Conservation (phyloP, 2,329 filamentous ascomycete genomes). For the Cladorrhinum sp. region DNA sequence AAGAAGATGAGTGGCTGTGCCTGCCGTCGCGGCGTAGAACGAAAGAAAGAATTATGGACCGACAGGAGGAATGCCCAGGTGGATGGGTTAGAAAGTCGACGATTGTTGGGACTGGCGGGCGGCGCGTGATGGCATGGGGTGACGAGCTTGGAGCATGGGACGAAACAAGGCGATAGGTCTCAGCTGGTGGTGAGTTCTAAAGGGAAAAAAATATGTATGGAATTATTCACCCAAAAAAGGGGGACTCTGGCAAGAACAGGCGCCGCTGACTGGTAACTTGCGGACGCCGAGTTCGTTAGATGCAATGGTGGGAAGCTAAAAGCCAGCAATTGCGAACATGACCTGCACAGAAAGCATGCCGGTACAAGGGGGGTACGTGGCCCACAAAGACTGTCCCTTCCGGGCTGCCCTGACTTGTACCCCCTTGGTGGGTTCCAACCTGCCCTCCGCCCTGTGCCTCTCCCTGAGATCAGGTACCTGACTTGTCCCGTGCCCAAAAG, state of each 20-base stretch:
- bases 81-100: slow-evolving; percentile 4
- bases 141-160: slow-evolving; percentile 16
- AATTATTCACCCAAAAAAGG: slow-evolving; percentile 10
- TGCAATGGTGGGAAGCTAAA: slow-evolving; percentile 6
- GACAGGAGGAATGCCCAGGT: slow-evolving; percentile 13
- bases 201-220: slow-evolving; percentile 8
- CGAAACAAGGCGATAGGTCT: slow-evolving; percentile 15
- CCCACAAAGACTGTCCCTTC: slow-evolving; percentile 12
- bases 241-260: slow-evolving; percentile 6
- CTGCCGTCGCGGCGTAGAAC: slow-evolving; percentile 12
- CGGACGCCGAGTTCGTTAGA: slow-evolving; percentile 3
- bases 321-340: not conserved
- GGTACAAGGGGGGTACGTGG: slow-evolving; percentile 14
- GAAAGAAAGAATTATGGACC: slow-evolving; percentile 17
- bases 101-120: slow-evolving; percentile 15
- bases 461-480: slow-evolving; percentile 13
- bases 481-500: slow-evolving; percentile 5
- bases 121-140: slow-evolving; percentile 10
- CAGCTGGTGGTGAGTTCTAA: not conserved
- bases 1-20: slow-evolving; percentile 26
- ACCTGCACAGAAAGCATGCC: slow-evolving; percentile 4
- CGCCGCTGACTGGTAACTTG: slow-evolving; percentile 2
- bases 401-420: slow-evolving; percentile 18
- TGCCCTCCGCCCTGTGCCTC: not conserved
- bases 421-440: slow-evolving; percentile 4